Percentiles rank a stretch among this genome's conserved stretches.
Evolutionary conservation across 73 alveolate species (phyloP).

Genomic region (Symbiodinium natans): DNA sequence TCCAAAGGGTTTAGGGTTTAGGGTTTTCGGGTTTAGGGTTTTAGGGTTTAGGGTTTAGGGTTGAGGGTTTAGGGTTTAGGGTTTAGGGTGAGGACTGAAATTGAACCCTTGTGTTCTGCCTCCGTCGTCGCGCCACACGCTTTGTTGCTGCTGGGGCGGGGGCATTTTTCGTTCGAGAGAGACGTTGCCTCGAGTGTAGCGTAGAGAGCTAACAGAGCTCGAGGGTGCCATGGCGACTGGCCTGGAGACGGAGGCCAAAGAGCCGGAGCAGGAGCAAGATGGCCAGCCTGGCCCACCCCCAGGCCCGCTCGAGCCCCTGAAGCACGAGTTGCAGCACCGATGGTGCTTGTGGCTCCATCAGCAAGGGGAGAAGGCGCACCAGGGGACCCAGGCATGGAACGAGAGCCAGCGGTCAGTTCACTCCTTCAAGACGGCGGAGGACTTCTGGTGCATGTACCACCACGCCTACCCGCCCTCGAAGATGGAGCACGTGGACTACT

Average conservation of each 20-base stretch:
- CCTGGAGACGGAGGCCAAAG: not conserved
- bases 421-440: conserved; percentile 30
- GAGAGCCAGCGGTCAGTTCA: conserved; percentile 28
- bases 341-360: conserved; percentile 29
- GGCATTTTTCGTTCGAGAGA: no score
- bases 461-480: conserved; percentile 5
- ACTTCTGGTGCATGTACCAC: conserved; percentile 45
- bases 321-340: conserved; percentile 9
- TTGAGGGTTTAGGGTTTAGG: no score
- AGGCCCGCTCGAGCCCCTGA: not conserved
- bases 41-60: no score
- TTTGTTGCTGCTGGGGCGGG: no score
- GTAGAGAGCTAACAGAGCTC: not conserved
- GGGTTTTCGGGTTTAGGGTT: no score
- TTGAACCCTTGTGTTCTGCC: no score
- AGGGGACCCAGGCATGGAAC: not conserved
- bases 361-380: conserved; percentile 17
- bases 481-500: conserved; percentile 24
- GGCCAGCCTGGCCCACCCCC: not conserved
- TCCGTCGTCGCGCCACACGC: no score
- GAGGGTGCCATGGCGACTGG: not conserved
- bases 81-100: no score
- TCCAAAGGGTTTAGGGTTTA: no score
- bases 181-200: conserved; percentile 11
- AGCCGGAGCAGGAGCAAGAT: not conserved